Conservation (phyloP, 345 rosid genomes). For the Kernera saxatilis region DNA sequence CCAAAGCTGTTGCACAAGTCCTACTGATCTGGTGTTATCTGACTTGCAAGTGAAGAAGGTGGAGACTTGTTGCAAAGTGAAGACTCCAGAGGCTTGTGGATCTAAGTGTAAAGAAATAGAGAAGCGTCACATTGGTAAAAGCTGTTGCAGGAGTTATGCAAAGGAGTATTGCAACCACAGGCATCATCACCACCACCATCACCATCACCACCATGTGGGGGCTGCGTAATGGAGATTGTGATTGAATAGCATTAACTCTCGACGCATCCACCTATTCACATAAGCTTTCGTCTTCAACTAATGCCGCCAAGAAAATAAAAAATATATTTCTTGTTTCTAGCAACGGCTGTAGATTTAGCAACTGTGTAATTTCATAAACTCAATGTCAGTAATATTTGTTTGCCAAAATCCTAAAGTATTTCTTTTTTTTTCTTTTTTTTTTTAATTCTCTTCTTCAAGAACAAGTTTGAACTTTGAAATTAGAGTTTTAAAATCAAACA, state of each 20-base stretch:
- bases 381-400: neutral
- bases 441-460: neutral
- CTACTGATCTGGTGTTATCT: neutral
- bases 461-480: neutral
- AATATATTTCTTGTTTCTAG: neutral
- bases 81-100: conserved; percentile 16
- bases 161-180: conserved; percentile 19
- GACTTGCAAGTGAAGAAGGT: conserved; percentile 23
- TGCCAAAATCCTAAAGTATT: neutral
- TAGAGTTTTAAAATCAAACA: neutral
- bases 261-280: neutral
- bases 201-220: conserved; percentile 24
- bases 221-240: conserved; percentile 7
- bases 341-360: neutral
- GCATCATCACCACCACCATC: conserved; percentile 21
- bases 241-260: neutral
- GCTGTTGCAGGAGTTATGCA: conserved; percentile 34
- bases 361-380: neutral
- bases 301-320: neutral
- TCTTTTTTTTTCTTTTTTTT: neutral
- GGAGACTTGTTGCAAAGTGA: conserved; percentile 25
- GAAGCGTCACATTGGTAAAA: conserved; percentile 20
- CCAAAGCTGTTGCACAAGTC: conserved; percentile 16
- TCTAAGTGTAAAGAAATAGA: conserved; percentile 1
- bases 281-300: neutral